Conservation (phyloP, 1,284 basidiomycete species). For the Ganoderma lingzhi region DNA sequence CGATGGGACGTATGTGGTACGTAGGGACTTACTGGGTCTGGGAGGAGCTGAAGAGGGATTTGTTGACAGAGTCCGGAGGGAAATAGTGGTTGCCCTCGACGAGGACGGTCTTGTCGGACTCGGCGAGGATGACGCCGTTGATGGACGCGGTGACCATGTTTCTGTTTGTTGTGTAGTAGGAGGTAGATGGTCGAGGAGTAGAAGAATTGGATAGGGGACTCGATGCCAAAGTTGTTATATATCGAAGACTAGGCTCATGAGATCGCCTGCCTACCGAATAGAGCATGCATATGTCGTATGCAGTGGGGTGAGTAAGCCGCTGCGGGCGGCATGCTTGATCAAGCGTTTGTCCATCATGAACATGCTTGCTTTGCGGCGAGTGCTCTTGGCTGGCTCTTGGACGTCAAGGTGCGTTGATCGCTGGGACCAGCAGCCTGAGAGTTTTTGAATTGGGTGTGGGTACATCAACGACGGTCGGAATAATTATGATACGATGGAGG, state of each 20-base stretch:
- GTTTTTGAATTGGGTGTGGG: too few species aligned
- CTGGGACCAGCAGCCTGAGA: too few species aligned
- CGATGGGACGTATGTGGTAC: background rate
- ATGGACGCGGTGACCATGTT: conserved; percentile 59
- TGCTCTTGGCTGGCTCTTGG: too few species aligned
- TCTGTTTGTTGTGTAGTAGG: background rate
- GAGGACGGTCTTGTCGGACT: conserved; percentile 58
- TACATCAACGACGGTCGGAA: too few species aligned
- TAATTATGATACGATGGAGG: background rate
- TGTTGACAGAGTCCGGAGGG: conserved; percentile 59
- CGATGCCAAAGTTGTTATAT: background rate
- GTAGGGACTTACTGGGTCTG: conserved; percentile 52
- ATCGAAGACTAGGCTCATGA: too few species aligned
- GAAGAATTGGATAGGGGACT: background rate
- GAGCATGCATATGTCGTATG: background rate
- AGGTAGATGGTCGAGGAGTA: background rate
- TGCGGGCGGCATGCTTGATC: too few species aligned
- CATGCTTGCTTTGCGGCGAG: background rate
- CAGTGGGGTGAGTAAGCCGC: conserved; percentile 7
- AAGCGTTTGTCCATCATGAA: background rate
- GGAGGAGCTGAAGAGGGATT: conserved; percentile 53
- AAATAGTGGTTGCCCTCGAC: conserved; percentile 78
- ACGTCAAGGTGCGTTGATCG: too few species aligned
- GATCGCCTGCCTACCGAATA: background rate
- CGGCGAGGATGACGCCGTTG: conserved; percentile 62